A percentile compares a stretch with the other conserved stretches of the same genome.
phyloP scores from a whole-genome alignment of 2,329 filamentous ascomycete species.

The Neophaeococcomyces aloes region DNA sequence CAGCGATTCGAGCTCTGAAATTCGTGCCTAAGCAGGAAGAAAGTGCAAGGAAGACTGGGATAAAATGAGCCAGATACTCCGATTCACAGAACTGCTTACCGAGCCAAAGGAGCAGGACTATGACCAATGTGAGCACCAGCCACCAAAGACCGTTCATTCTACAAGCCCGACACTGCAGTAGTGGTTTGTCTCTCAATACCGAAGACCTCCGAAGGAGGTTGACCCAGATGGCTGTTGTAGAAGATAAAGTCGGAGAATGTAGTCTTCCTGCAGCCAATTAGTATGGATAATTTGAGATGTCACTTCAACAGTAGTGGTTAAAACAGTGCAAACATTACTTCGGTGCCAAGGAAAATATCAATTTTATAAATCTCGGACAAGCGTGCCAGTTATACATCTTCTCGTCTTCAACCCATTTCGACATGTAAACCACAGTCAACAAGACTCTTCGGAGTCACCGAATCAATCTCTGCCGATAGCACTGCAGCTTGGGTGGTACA shows the following conservation, averaged over 20 bases:
- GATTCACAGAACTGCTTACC: conserved; percentile 7
- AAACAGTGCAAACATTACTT: no score
- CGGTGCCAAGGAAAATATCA: not conserved
- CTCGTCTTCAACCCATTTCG: not conserved
- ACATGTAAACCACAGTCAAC: not conserved
- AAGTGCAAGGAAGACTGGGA: conserved; percentile 40
- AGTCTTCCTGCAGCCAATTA: no score
- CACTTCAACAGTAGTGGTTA: no score
- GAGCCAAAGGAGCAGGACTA: conserved; percentile 15
- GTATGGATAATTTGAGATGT: no score
- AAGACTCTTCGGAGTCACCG: conserved; percentile 1
- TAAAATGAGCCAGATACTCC: not conserved
- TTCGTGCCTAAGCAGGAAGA: conserved; percentile 47
- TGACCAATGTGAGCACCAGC: conserved; percentile 13
- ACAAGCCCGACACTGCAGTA: no score
- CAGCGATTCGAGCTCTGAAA: conserved; percentile 39
- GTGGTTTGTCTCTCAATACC: no score
- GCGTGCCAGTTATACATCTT: not conserved
- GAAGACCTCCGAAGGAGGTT: no score
- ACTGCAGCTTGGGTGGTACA: not conserved
- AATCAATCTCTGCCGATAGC: not conserved
- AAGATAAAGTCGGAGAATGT: no score
- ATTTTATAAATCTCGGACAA: not conserved
- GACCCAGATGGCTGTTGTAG: no score
- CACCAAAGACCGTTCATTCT: conserved; percentile 16